A percentile compares a stretch with the other conserved stretches of the same genome.
These are phyloP conservation scores for Penicillium sp. DNA, from an alignment of 2,329 filamentous ascomycete species.

Conservation along the genomic window DNA sequence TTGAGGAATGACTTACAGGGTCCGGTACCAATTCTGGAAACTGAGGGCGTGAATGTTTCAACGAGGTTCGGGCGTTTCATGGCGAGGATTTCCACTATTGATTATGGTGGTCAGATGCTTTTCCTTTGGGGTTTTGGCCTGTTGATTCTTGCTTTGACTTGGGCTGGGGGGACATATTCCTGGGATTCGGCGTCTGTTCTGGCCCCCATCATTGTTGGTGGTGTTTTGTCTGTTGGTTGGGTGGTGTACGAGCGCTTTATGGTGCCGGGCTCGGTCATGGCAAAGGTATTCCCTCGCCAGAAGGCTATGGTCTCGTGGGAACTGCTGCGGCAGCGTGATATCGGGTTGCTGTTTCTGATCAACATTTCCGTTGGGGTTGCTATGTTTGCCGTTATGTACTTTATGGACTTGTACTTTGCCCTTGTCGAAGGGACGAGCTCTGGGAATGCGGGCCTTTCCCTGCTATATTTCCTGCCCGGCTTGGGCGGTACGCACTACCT, in stretches of 20 bases:
- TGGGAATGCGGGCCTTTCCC: slow-evolving; percentile 54
- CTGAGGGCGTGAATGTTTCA: slow-evolving; percentile 3
- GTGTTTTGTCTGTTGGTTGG: slow-evolving; percentile 43
- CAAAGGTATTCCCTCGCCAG: slow-evolving; percentile 53
- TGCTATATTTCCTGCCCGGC: slow-evolving; percentile 65
- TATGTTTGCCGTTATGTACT: slow-evolving; percentile 62
- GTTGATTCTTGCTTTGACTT: slow-evolving; percentile 47
- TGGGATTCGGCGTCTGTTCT: slow-evolving; percentile 13
- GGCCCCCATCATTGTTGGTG: slow-evolving; percentile 35
- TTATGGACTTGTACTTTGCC: slow-evolving; percentile 67
- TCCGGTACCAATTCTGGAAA: slow-evolving; percentile 1
- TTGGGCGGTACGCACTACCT: slow-evolving; percentile 49
- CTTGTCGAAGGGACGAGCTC: slow-evolving; percentile 56
- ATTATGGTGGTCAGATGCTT: slow-evolving; percentile 56
- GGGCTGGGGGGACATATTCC: slow-evolving; percentile 15
- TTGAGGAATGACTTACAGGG: slow-evolving; percentile 10
- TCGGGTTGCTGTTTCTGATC: slow-evolving; percentile 33
- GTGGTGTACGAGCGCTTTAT: slow-evolving; percentile 57
- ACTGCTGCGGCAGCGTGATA: slow-evolving; percentile 57
- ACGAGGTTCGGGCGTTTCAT: slow-evolving; percentile 1
- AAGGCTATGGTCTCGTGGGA: slow-evolving; percentile 64
- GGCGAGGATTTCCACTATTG: slow-evolving; percentile 25
- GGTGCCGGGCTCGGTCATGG: slow-evolving; percentile 48
- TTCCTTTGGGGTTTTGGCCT: slow-evolving; percentile 57
- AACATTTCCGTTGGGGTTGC: slow-evolving; percentile 17